A percentile compares a stretch with the other conserved stretches of the same genome.
Evolutionary conservation across 345 rosid genomes (phyloP).

Genomic region (Alliaria petiolata): DNA sequence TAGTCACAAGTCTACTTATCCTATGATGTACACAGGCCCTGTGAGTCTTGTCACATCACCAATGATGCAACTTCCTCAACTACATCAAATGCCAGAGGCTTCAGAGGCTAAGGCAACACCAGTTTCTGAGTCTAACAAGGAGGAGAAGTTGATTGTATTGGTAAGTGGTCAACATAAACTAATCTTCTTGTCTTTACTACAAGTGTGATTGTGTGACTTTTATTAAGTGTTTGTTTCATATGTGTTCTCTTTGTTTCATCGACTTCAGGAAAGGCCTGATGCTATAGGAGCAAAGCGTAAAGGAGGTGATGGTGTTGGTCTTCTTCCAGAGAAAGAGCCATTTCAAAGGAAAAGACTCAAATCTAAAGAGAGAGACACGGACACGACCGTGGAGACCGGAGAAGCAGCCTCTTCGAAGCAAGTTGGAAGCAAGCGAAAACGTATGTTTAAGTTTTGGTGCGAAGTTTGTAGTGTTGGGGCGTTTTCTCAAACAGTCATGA

Average conservation of each 20-base stretch:
- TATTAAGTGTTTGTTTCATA: neutral
- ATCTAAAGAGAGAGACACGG: constrained; percentile 15
- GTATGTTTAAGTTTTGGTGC: constrained; percentile 15
- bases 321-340: constrained; percentile 34
- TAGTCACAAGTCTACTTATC: neutral
- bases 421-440: neutral
- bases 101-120: neutral
- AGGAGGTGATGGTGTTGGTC: constrained; percentile 27
- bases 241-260: constrained; percentile 12
- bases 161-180: constrained; percentile 30
- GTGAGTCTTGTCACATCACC: neutral
- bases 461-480: constrained; percentile 3
- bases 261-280: constrained; percentile 53
- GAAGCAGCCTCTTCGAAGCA: constrained; percentile 10
- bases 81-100: neutral
- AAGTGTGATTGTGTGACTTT: no score
- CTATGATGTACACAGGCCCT: neutral
- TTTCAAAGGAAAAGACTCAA: constrained; percentile 46
- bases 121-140: constrained; percentile 15
- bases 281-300: constrained; percentile 45
- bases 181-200: no score
- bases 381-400: neutral
- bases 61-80: constrained; percentile 2
- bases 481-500: constrained; percentile 2
- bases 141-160: constrained; percentile 39